Evolutionary conservation across 805 yeast genomes (phyloP).

Genomic region (Ogataea salicorniae): DNA sequence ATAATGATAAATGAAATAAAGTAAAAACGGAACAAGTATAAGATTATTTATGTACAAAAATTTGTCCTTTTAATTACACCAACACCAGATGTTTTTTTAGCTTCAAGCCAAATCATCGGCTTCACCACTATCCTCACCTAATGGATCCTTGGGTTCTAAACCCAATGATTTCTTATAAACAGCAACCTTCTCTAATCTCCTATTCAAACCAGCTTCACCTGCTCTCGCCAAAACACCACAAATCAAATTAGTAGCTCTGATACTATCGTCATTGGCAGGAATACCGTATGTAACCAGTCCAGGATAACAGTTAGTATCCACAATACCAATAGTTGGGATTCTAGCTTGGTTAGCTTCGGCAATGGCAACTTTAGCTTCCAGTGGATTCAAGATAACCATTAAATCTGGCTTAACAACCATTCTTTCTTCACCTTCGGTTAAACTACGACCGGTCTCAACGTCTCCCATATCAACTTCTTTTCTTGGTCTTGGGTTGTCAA

Average conservation of each 20-base stretch:
- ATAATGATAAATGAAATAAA: too few species aligned
- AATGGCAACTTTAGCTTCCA: conserved; percentile 75
- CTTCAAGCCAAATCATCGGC: not conserved
- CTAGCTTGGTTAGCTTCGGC: conserved; percentile 76
- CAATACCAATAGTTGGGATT: conserved; percentile 88
- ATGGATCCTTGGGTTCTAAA: conserved; percentile 18
- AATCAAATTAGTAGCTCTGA: conserved; percentile 73
- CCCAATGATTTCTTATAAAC: conserved; percentile 31
- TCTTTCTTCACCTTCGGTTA: conserved; percentile 44
- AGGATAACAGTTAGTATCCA: conserved; percentile 93
- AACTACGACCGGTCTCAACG: conserved; percentile 53
- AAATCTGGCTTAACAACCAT: conserved; percentile 80
- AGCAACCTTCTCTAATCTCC: conserved; percentile 41
- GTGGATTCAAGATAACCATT: conserved; percentile 80
- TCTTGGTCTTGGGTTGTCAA: conserved; percentile 52
- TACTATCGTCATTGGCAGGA: conserved; percentile 93
- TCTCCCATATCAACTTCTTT: conserved; percentile 76
- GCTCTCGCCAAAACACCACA: conserved; percentile 82
- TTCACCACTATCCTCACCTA: conserved; percentile 2
- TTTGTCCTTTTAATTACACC: not conserved
- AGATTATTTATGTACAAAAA: not conserved
- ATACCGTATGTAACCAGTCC: conserved; percentile 86
- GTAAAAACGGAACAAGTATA: too few species aligned
- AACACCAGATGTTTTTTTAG: not conserved
- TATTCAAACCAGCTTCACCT: conserved; percentile 69